Evolutionary conservation across 2,329 filamentous ascomycete genomes (phyloP).

Genomic region (Ophiocordyceps sinensis): DNA sequence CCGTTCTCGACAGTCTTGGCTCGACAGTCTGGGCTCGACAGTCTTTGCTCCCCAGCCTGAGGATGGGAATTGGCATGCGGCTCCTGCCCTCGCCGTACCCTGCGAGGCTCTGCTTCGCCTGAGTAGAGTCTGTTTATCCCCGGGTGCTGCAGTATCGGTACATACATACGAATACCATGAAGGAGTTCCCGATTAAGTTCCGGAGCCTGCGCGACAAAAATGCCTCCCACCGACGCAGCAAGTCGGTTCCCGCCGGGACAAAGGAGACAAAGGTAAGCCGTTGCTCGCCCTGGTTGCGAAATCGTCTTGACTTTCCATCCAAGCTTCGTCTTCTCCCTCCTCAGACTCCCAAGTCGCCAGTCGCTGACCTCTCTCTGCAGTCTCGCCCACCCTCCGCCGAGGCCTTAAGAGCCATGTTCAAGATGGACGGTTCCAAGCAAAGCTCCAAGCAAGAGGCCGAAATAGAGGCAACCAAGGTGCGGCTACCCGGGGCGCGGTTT

Average conservation of each 20-base stretch:
- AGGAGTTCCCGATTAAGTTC: constrained; percentile 47
- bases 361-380: constrained; percentile 16
- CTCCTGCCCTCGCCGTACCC: constrained; percentile 16
- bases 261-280: constrained; percentile 28
- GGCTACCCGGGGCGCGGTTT: background rate
- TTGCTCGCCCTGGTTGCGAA: background rate
- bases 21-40: constrained; percentile 3
- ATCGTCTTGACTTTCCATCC: background rate
- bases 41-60: constrained; percentile 6
- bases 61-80: constrained; percentile 15
- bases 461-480: constrained; percentile 25
- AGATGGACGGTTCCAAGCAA: constrained; percentile 42
- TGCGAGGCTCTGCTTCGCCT: constrained; percentile 11
- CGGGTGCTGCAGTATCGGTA: background rate
- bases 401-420: constrained; percentile 49
- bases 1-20: background rate
- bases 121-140: constrained; percentile 1
- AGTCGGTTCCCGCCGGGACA: constrained; percentile 36
- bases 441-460: constrained; percentile 26
- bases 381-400: constrained; percentile 39
- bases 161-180: too few species aligned
- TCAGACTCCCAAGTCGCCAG: constrained; percentile 4
- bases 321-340: background rate
- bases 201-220: constrained; percentile 57
- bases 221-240: constrained; percentile 35